A percentile compares a stretch with the other conserved stretches of the same genome.
These are phyloP conservation scores for Triticum aestivum DNA, from an alignment of 176 grass and related monocot genomes.

Conservation along the genomic window IWGSC_CS_RefSeq_v2.1 NC_057797.1:764971546-764972045, in stretches of 20 bases:
- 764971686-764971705: no score
- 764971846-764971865: neutral
- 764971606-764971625: no score
- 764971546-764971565: no score
- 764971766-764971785: neutral
- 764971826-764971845: neutral
- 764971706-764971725: no score
- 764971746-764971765: neutral
- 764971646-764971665: no score
- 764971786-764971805: neutral
- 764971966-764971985: no score
- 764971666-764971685: no score
- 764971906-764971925: neutral
- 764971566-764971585: no score
- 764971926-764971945: neutral
- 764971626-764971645: no score
- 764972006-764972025: neutral
- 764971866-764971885: neutral
- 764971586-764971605: no score
- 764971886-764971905: neutral
- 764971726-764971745: no score
- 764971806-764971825: neutral
- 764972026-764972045: slow-evolving; percentile 11
- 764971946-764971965: neutral
- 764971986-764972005: no score